Base-by-base conservation (phyloP, 257 asterid genomes). In the Forsythia viridissima region DNA sequence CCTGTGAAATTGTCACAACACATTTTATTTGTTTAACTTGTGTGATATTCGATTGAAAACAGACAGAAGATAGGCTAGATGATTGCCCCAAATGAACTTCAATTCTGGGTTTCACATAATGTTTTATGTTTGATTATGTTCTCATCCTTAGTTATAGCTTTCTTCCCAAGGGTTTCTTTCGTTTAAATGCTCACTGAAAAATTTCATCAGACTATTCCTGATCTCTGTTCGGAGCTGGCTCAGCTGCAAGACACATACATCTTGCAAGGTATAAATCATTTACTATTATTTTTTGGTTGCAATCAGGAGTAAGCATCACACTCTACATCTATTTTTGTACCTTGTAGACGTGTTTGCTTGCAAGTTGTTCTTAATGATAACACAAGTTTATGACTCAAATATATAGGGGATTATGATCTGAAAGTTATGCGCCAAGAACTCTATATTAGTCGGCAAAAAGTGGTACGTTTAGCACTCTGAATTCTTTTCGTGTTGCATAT, bases 391-490 rank as follows among this genome's bases (percentile, higher is more conserved):
- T 66, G 68, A 18, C 63, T 79, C 37, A 30, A 76, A 4, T 82
- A 46, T 86, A 57, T 77, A 95, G 99, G n/a, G 85, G 99, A 95
- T 78, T 95, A 95, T 61, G 99, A 95, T 92, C 91, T 95, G 72
- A 95, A 95, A 87, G 99, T 95, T 89, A 95, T 92, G 98, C 98
- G 99, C 61, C 99, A 95, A 81, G 99, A 95, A 86, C 89, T 90
- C 82, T 95, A 93, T 82, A 95, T 95, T 68, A 90, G 87, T 89
- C 91, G 92, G 74, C 99, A 95, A 85, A n/a, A 93, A 83, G 82
- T 40, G 93, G 99, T 95, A 92, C 43, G 97, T 70, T 76, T 85
- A 78, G 76, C 77, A 70, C 34, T 12, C 5, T 66, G 81, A 75
- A 73, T 72, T 67, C 51, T 85, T 68, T 79, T 74, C 61, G 63